These are phyloP conservation scores for Prunus mume DNA, from an alignment of 306 rosid genomes.

Conservation along the genomic window DNA sequence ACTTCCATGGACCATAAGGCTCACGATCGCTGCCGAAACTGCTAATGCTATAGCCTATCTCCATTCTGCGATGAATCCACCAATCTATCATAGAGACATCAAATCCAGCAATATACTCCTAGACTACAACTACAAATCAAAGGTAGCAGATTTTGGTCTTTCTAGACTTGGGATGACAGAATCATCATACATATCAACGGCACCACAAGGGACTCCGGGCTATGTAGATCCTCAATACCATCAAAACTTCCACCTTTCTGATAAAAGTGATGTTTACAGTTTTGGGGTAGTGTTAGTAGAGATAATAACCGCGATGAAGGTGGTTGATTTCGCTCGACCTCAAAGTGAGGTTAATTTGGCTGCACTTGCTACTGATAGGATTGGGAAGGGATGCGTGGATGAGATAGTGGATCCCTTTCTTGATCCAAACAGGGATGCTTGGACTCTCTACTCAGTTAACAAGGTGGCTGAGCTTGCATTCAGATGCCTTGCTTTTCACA, in stretches of 20 bases:
- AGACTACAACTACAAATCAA: conserved; percentile 76
- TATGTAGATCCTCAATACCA: conserved; percentile 98
- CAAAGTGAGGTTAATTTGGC: conserved; percentile 81
- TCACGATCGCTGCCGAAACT: conserved; percentile 86
- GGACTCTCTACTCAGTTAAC: conserved; percentile 87
- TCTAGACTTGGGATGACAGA: conserved; percentile 90
- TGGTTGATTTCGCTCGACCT: conserved; percentile 85
- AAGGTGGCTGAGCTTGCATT: conserved; percentile 96
- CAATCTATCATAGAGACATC: conserved; percentile 94
- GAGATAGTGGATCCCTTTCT: conserved; percentile 85
- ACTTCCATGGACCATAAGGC: conserved; percentile 86
- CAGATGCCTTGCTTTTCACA: conserved; percentile 92
- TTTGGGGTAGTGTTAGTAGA: conserved; percentile 91
- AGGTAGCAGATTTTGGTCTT: conserved; percentile 98
- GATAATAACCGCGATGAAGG: conserved; percentile 91
- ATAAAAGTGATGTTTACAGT: conserved; percentile 94
- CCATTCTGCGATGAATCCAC: conserved; percentile 81
- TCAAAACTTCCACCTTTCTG: conserved; percentile 93
- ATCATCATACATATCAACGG: conserved; percentile 85
- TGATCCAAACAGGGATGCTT: conserved; percentile 92
- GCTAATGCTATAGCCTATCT: conserved; percentile 90
- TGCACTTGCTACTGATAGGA: conserved; percentile 92
- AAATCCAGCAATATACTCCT: conserved; percentile 87
- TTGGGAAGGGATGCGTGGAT: conserved; percentile 74
- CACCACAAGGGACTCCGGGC: conserved; percentile 99